These are phyloP conservation scores for Haberlea rhodopensis DNA, from an alignment of 257 asterid species.

Conservation along the genomic window DNA sequence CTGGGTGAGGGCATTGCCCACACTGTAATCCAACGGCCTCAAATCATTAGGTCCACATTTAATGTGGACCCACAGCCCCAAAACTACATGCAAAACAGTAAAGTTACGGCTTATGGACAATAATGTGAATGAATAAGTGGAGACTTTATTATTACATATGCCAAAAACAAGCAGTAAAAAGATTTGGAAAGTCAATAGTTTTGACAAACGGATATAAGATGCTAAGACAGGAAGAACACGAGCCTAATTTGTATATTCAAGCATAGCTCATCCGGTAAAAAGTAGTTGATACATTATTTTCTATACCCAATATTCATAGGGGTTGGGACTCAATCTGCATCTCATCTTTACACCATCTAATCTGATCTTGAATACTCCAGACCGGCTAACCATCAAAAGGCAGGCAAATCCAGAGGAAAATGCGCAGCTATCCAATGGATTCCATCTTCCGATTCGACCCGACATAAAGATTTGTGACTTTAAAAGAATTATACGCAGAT, in stretches of 20 bases:
- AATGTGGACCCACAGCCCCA: no score
- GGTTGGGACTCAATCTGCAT: slow-evolving; percentile 11
- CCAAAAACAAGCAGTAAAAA: neutral
- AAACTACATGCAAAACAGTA: neutral
- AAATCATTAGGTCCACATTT: no score
- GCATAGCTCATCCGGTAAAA: slow-evolving; percentile 24
- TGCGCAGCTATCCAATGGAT: slow-evolving; percentile 25
- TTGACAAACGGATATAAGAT: slow-evolving; percentile 10
- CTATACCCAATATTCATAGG: slow-evolving; percentile 5
- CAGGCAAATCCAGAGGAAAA: slow-evolving; percentile 21
- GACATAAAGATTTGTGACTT: slow-evolving; percentile 22
- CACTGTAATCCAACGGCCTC: no score
- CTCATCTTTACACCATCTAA: slow-evolving; percentile 16
- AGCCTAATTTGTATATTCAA: slow-evolving; percentile 2
- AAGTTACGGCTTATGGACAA: neutral
- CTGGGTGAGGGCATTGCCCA: no score
- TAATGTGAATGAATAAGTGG: neutral
- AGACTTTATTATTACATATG: slow-evolving; percentile 3
- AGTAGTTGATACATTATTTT: slow-evolving; percentile 2
- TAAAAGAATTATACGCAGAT: slow-evolving; percentile 12
- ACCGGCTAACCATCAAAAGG: slow-evolving; percentile 20
- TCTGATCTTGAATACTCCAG: slow-evolving; percentile 13
- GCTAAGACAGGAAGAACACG: slow-evolving; percentile 12
- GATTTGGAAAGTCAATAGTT: neutral
- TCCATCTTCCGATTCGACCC: slow-evolving; percentile 16